A percentile compares a stretch with the other conserved stretches of the same genome.
Evolutionary conservation across 2,329 filamentous ascomycete species (phyloP).

Genomic region (Alternaria arborescens): DNA sequence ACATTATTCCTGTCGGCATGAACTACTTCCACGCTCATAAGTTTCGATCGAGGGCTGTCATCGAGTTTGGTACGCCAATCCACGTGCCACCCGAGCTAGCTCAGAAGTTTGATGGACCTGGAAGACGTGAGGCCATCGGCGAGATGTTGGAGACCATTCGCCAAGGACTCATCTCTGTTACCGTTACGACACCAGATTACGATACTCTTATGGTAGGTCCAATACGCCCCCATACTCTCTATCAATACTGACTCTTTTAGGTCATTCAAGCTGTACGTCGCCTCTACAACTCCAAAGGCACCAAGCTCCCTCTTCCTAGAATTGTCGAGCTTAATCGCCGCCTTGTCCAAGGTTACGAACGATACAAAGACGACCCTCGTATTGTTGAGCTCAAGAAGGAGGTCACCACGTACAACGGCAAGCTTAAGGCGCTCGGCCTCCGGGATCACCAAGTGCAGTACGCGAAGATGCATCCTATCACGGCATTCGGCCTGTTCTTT

Average conservation of each 20-base stretch:
- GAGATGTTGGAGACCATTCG: slow-evolving; percentile 87
- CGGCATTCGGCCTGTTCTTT: slow-evolving; percentile 77
- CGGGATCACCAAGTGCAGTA: slow-evolving; percentile 96
- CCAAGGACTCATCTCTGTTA: slow-evolving; percentile 84
- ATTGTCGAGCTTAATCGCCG: slow-evolving; percentile 94
- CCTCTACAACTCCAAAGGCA: slow-evolving; percentile 92
- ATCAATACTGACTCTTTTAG: slow-evolving; percentile 51
- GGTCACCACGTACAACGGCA: slow-evolving; percentile 85
- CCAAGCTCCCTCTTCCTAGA: slow-evolving; percentile 89
- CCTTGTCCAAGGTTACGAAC: slow-evolving; percentile 87
- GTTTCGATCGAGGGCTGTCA: slow-evolving; percentile 92
- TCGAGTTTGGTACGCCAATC: slow-evolving; percentile 92
- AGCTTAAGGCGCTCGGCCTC: slow-evolving; percentile 84
- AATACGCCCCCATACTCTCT: fast-evolving
- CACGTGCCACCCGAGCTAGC: slow-evolving; percentile 85
- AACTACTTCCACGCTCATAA: slow-evolving; percentile 99
- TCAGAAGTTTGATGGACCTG: slow-evolving; percentile 79
- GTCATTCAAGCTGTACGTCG: slow-evolving; percentile 92
- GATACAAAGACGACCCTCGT: slow-evolving; percentile 89
- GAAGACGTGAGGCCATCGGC: slow-evolving; percentile 81
- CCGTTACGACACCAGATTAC: slow-evolving; percentile 91
- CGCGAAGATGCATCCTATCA: slow-evolving; percentile 79
- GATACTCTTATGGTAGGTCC: slow-evolving; percentile 82
- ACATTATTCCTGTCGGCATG: slow-evolving; percentile 97
- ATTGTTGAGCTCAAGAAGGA: slow-evolving; percentile 78